These are phyloP conservation scores for Cornus florida DNA, from an alignment of 148 eudicot species.

Conservation along the genomic window DNA sequence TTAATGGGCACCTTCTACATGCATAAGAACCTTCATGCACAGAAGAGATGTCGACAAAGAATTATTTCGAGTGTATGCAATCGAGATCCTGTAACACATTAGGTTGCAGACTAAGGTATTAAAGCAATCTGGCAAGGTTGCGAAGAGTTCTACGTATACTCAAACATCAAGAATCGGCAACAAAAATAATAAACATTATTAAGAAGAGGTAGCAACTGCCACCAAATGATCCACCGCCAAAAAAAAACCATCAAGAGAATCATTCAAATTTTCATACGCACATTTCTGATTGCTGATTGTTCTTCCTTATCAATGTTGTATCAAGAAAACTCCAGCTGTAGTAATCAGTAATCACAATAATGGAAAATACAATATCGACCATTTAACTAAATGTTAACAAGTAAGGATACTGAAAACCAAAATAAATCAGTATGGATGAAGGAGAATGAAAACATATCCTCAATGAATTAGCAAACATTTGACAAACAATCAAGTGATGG, in stretches of 20 bases:
- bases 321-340: background rate
- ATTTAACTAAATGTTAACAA: too few relatives aligned
- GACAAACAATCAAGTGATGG: too few relatives aligned
- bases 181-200: background rate
- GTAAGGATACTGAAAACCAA: too few relatives aligned
- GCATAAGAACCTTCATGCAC: background rate
- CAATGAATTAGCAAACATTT: too few relatives aligned
- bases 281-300: background rate
- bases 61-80: background rate
- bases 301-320: background rate
- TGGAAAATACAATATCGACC: too few relatives aligned
- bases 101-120: background rate
- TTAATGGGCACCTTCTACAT: background rate
- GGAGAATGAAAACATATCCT: too few relatives aligned
- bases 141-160: too few relatives aligned
- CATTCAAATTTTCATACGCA: background rate
- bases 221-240: too few relatives aligned
- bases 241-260: too few relatives aligned
- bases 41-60: background rate
- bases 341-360: too few relatives aligned
- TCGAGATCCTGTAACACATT: background rate
- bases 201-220: too few relatives aligned
- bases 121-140: background rate
- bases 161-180: background rate
- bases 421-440: too few relatives aligned